Evolutionary conservation across 2,329 filamentous ascomycete genomes (phyloP).

Genomic region (Elsinoe fawcettii): DNA sequence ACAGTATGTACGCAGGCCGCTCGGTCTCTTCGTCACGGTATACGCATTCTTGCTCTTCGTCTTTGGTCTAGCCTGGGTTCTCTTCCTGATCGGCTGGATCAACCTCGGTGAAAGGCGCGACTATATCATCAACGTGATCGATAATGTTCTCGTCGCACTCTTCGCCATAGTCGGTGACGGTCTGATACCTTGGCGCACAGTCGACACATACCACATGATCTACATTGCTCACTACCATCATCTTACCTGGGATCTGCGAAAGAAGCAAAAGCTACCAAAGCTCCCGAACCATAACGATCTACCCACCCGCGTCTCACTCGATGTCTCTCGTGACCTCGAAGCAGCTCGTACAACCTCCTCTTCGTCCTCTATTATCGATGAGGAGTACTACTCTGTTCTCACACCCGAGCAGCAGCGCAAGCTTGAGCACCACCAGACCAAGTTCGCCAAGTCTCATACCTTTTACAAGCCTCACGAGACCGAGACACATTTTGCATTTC

Average conservation of each 20-base stretch:
- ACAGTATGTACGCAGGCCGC: slow-evolving; percentile 64
- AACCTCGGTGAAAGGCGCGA: slow-evolving; percentile 66
- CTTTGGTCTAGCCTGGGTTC: slow-evolving; percentile 79
- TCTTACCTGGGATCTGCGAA: slow-evolving; percentile 55
- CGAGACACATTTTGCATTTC: slow-evolving; percentile 71
- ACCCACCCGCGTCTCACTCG: slow-evolving; percentile 34
- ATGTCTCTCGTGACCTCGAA: slow-evolving; percentile 20
- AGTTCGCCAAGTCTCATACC: slow-evolving; percentile 73
- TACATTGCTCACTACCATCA: slow-evolving; percentile 68
- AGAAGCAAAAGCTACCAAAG: slow-evolving; percentile 53
- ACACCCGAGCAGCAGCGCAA: slow-evolving; percentile 57
- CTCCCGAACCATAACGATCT: slow-evolving; percentile 64
- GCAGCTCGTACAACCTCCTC: not conserved
- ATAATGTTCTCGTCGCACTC: slow-evolving; percentile 53
- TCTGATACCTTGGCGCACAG: slow-evolving; percentile 60
- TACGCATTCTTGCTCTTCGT: slow-evolving; percentile 77
- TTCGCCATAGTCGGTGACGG: slow-evolving; percentile 58
- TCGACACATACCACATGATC: slow-evolving; percentile 84
- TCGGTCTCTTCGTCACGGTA: slow-evolving; percentile 76
- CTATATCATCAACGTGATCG: slow-evolving; percentile 48
- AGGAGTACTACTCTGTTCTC: slow-evolving; percentile 49
- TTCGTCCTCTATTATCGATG: slow-evolving; percentile 18
- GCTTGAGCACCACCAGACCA: slow-evolving; percentile 68
- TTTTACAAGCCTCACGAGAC: slow-evolving; percentile 90
- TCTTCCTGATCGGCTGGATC: slow-evolving; percentile 85